Percentiles rank a stretch among this genome's conserved stretches.
Conservation (phyloP, 345 rosid genomes). For the Corchorus olitorius region DNA sequence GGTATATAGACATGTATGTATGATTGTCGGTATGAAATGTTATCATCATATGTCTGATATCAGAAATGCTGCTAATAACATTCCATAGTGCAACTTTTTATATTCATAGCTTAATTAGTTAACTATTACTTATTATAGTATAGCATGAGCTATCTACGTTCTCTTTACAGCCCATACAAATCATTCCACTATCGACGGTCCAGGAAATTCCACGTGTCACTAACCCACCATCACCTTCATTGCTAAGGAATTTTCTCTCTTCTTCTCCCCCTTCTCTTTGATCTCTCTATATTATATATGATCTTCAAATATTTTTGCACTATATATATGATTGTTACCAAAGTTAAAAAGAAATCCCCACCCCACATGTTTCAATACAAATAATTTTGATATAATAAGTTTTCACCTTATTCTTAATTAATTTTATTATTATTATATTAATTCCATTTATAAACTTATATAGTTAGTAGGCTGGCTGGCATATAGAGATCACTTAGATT, state of each 20-base stretch:
- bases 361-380: slow-evolving; percentile 7
- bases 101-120: background rate
- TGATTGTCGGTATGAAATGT: background rate
- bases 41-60: background rate
- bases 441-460: background rate
- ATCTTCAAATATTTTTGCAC: background rate
- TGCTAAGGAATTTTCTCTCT: slow-evolving; percentile 38
- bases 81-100: slow-evolving; percentile 8
- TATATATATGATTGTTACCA: slow-evolving; percentile 2
- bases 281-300: background rate
- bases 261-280: background rate
- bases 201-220: slow-evolving; percentile 42
- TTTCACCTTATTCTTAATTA: background rate
- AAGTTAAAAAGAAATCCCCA: background rate
- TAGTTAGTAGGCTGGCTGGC: background rate
- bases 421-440: background rate
- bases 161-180: slow-evolving; percentile 44
- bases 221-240: slow-evolving; percentile 49
- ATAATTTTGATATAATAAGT: background rate
- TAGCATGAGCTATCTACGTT: slow-evolving; percentile 25
- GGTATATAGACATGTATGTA: too few relatives aligned
- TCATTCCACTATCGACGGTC: slow-evolving; percentile 50
- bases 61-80: background rate
- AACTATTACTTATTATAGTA: slow-evolving; percentile 14
- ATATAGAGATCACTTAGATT: background rate